Evolutionary conservation across 495 filamentous ascomycete genomes (phyloP).

Genomic region (Lepraria neglecta): DNA sequence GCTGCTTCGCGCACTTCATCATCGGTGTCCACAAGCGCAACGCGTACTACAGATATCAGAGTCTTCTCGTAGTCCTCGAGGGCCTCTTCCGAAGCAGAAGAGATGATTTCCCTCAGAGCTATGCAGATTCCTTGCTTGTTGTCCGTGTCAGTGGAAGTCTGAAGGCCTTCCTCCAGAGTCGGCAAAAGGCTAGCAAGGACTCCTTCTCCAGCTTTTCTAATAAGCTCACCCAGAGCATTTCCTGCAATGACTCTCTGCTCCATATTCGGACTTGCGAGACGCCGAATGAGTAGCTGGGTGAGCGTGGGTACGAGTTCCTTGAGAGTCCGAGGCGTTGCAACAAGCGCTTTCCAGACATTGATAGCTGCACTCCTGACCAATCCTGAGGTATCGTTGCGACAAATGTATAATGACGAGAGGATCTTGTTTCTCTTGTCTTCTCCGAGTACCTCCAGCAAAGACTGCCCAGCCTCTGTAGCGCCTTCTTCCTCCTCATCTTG

Average conservation of each 20-base stretch:
- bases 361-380: constrained; percentile 86
- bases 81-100: constrained; percentile 80
- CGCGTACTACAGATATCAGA: constrained; percentile 87
- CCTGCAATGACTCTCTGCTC: constrained; percentile 98
- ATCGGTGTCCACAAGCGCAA: constrained; percentile 84
- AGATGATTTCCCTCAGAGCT: constrained; percentile 85
- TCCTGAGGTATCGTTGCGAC: constrained; percentile 92
- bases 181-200: constrained; percentile 83
- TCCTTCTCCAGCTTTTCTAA: constrained; percentile 91
- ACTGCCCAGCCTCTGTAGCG: constrained; percentile 77
- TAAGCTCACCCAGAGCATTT: constrained; percentile 91
- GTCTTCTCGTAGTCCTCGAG: constrained; percentile 93
- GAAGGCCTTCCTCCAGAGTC: constrained; percentile 86
- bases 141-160: constrained; percentile 82
- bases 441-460: constrained; percentile 85
- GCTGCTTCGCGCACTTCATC: constrained; percentile 89
- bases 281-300: constrained; percentile 87
- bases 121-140: constrained; percentile 97
- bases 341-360: constrained; percentile 92
- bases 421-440: constrained; percentile 95
- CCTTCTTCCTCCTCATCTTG: constrained; percentile 72
- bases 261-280: constrained; percentile 91
- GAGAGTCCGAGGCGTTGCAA: constrained; percentile 84
- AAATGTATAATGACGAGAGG: constrained; percentile 91
- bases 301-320: constrained; percentile 93